Evolutionary conservation across 2,329 filamentous ascomycete genomes (phyloP).

Genomic region (Pleurostoma richardsiae): DNA sequence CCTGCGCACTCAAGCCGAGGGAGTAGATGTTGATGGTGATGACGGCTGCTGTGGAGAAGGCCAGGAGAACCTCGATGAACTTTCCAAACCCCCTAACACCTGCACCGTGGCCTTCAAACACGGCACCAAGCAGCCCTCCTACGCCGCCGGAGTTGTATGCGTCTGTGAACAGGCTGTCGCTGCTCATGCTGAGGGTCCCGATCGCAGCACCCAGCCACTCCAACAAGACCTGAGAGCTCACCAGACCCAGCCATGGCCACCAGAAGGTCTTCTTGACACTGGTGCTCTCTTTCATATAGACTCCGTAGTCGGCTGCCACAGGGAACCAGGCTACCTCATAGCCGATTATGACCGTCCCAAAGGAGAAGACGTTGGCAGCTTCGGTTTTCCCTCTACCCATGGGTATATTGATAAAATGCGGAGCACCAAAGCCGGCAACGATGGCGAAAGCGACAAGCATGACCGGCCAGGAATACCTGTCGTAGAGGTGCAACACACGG

Average conservation of each 20-base stretch:
- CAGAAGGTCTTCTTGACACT: not conserved
- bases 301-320: slow-evolving; percentile 7
- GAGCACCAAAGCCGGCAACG: slow-evolving; percentile 11
- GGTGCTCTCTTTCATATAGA: slow-evolving; percentile 4
- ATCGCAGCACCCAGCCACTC: slow-evolving; percentile 11
- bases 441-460: slow-evolving; percentile 10
- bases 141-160: slow-evolving; percentile 8
- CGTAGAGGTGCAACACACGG: slow-evolving; percentile 11
- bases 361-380: slow-evolving; percentile 12
- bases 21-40: slow-evolving; percentile 10
- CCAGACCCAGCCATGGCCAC: slow-evolving; percentile 4
- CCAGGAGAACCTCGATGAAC: slow-evolving; percentile 7
- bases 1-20: slow-evolving; percentile 9
- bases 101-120: slow-evolving; percentile 6
- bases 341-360: slow-evolving; percentile 16
- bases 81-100: slow-evolving; percentile 7
- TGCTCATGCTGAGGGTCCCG: slow-evolving; percentile 7
- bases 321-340: slow-evolving; percentile 15
- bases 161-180: slow-evolving; percentile 5
- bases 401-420: slow-evolving; percentile 3
- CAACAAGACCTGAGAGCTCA: slow-evolving; percentile 8
- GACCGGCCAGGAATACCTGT: slow-evolving; percentile 12
- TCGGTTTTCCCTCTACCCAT: slow-evolving; percentile 2
- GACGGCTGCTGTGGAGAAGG: slow-evolving; percentile 5
- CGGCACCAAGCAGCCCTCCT: slow-evolving; percentile 11